A percentile compares a stretch with the other conserved stretches of the same genome.
phyloP scores from a whole-genome alignment of 129 eudicot genomes.

The Pulicaria dysenterica region DNA sequence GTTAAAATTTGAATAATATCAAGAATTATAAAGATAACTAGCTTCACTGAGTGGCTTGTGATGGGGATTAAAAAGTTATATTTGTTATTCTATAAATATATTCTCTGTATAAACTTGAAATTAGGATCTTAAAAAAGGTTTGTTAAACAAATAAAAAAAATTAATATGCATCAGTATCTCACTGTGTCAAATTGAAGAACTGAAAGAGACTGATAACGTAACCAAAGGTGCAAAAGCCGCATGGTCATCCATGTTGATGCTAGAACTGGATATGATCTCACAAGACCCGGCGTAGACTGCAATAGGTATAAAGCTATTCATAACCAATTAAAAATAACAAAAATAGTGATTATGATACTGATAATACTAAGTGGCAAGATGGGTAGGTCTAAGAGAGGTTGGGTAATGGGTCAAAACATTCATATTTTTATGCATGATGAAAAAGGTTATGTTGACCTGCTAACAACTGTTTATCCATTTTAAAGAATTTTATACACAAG shows the following conservation, averaged over 20 bases:
- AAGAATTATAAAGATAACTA: no score
- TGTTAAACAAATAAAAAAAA: constrained; percentile 4
- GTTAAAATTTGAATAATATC: background rate
- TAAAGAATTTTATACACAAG: background rate
- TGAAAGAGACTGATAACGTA: constrained; percentile 88
- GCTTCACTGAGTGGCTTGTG: background rate
- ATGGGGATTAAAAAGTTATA: background rate
- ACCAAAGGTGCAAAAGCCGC: constrained; percentile 95
- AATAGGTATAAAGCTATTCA: constrained; percentile 11
- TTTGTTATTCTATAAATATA: background rate
- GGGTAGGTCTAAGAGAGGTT: background rate
- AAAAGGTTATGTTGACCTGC: background rate
- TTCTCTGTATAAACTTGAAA: background rate
- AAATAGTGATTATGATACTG: background rate
- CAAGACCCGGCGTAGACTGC: constrained; percentile 85
- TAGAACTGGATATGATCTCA: constrained; percentile 62
- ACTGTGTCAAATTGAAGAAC: constrained; percentile 81
- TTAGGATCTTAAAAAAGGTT: background rate
- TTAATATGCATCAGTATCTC: constrained; percentile 28
- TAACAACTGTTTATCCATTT: background rate
- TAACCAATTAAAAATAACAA: constrained; percentile 6
- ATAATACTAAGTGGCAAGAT: background rate
- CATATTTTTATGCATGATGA: background rate
- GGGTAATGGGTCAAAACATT: background rate
- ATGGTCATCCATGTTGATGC: constrained; percentile 72